Percentiles rank a stretch among this genome's conserved stretches.
Evolutionary conservation across 2,329 filamentous ascomycete species (phyloP).

Genomic region (Juglanconis sp.): DNA sequence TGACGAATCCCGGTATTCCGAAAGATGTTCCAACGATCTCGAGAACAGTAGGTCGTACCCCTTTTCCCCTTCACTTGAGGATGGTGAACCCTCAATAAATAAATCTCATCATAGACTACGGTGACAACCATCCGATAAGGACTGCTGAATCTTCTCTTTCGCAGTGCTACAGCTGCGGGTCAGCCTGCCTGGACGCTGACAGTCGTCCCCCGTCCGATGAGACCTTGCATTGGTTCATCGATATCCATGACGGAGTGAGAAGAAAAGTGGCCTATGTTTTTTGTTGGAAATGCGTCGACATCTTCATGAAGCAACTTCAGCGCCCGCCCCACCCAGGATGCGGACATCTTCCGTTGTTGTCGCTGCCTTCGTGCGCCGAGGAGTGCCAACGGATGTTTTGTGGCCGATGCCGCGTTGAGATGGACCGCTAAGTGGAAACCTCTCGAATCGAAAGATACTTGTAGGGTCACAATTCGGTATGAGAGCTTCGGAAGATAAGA

Average conservation of each 20-base stretch:
- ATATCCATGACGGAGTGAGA: constrained; percentile 8
- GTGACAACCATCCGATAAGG: neutral
- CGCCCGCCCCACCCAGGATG: constrained; percentile 6
- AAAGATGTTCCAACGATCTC: too few relatives aligned
- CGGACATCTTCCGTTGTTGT: constrained; percentile 3
- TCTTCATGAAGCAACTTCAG: constrained; percentile 4
- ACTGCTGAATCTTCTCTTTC: neutral
- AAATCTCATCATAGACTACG: neutral
- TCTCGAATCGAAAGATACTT: too few relatives aligned
- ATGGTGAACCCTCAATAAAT: neutral
- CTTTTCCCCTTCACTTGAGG: too few relatives aligned
- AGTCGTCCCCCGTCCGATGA: constrained; percentile 1
- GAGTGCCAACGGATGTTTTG: neutral
- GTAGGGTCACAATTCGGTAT: neutral
- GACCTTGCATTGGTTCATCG: constrained; percentile 14
- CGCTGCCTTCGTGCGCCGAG: neutral
- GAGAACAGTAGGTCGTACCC: neutral
- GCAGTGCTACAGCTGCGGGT: constrained; percentile 12
- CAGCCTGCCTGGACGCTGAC: neutral
- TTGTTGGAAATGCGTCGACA: constrained; percentile 10
- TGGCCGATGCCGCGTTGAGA: neutral
- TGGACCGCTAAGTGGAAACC: neutral
- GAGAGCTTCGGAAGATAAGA: neutral
- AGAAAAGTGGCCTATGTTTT: constrained; percentile 14
- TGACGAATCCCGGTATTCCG: neutral